Evolutionary conservation across 1,284 basidiomycete genomes (phyloP), one percentile per base, ranked within the genome.

Genomic region (Trametes versicolor): DNA sequence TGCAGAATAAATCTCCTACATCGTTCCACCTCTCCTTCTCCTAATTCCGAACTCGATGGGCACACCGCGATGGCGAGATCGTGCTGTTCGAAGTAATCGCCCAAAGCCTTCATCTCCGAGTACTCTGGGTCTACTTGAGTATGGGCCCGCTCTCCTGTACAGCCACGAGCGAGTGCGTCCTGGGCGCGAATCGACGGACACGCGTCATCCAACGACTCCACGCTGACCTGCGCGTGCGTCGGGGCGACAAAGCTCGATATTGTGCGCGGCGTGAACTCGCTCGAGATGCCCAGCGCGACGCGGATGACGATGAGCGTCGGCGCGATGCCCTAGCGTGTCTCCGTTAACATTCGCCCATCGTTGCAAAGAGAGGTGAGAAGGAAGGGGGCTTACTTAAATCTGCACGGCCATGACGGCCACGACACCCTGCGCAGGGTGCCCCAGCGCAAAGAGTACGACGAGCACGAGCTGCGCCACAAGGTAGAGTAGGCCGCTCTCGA

Each of bases 401-500:
- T 82, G 81, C 25, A 79, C 76, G n/a, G 78, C 77, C 56, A 79
- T 72, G 39, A 77, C 76, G 17, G 71, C 78, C n/a, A 77, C 64
- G 55, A 83, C 73, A 7, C 68, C 76, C 62, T 77, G 72, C 36
- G 81, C 80, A 19, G 76, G 73, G 63, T 76, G 72, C n/a, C 65
- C 43, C 27, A 77, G 56, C 34, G 78, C 75, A 60, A 79, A 79
- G 25, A 82, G 73, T 10, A 78, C 65, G 61, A 82, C 79, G 37
- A 82, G 80, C 37, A 81, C 47, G 54, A 83, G 66, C 62, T 83
- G 82, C 41, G 73, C 71, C 17, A 74, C 57, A 19, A 83, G 74
- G 66, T 81, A 82, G 37, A 83, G 74, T 55, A 70, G 68, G 0
- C 81, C 82, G 48, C 78, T 79, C 70, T 82, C 82, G 64, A 82